Evolutionary conservation across 2,329 filamentous ascomycete genomes (phyloP), one percentile per base, ranked within the genome.

Genomic region (Colletotrichum shisoi): DNA sequence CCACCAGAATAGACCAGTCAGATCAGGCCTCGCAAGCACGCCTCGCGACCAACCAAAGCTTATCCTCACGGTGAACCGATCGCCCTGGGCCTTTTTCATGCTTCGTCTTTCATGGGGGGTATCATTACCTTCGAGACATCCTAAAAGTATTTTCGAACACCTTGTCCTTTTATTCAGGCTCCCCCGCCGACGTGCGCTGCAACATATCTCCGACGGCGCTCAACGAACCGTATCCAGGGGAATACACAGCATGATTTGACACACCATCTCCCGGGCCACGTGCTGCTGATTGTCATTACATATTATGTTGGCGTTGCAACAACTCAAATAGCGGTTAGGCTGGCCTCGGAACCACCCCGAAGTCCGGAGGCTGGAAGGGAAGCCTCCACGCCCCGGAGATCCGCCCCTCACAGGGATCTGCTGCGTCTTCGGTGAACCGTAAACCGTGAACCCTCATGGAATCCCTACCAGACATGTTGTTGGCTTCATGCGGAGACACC

Each of bases 381-480:
- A 49, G 42, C 64, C 54, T 64, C 64, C 42, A 67, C 45, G 64
- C 60, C 64, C 64, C 64, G 60, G 60, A 64, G 60, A 63, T 67
- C 64, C 64, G 60, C 64, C 54, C 60, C 27, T 49, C 31, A 37
- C n/a, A 34, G 39, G 60, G 64, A 40, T 54, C 64, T 37, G 60
- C 64, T 59, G 61, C 64, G 60, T 58, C 54, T 12, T 58, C 61
- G 54, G 54, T 63, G 54, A 59, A 59, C 60, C 46, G 49, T 59
- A 54, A 58, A 48, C 53, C 39, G 15, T 31, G 27, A 12, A 15
- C 27, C 63, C 60, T 64, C 48, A 54, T 53, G 53, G 40, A 49
- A 58, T 45, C 64, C 48, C 64, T 54, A 59, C 27, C n/a, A 17
- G 31, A 34, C 31, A 8, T 34, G 40, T 63, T 53, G 37, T 58